Evolutionary conservation across 192 early-diverging fungal genomes (phyloP), one percentile per base, ranked within the genome.

Genomic region (Backusella sp.): DNA sequence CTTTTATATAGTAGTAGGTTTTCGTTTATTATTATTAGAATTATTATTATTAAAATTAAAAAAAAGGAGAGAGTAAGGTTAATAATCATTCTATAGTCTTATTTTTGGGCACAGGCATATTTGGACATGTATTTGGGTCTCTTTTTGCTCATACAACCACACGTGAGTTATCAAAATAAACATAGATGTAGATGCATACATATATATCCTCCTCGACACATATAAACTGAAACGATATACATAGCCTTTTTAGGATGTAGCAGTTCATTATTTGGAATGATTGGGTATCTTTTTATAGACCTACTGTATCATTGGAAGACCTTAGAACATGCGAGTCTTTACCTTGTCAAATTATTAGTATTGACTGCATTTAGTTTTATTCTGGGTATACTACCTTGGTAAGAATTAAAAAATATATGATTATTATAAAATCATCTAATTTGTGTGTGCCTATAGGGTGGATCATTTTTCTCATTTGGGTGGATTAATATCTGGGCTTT

Each of bases 401-500:
- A 49, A 56, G 94, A 7, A 39, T 23, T 32, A 4, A 26, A 26
- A 2, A 62, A 62, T 62, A 28, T 62, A 59, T 59, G 8, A 9
- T 21, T 59, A 70, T 39, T 19, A 70, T 14, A 70, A 39, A 23
- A 26, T 39, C 8, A 70, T 14, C 11, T 26, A 41, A n/a, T 8
- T 7, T 26, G 39, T 46, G 37, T 12, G 37, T 12, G 7, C n/a
- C 21, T 19, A 14, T 67, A 67, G 66, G 34, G 69, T 70, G 28
- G 69, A 96, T 81, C 95, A 95, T 79, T 93, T 94, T 82, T 93
- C 95, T 36, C 95, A 96, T 85, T 83, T 95, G 39, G 95, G 77
- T 32, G 66, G 72, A 26, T 74, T 94, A 73, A n/a, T 68, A 49
- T 42, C 53, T 19, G 73, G 34, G 15, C 8, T 46, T 21, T 74